Evolutionary conservation across 306 rosid species (phyloP).

Genomic region (Arachis hypogaea): DNA sequence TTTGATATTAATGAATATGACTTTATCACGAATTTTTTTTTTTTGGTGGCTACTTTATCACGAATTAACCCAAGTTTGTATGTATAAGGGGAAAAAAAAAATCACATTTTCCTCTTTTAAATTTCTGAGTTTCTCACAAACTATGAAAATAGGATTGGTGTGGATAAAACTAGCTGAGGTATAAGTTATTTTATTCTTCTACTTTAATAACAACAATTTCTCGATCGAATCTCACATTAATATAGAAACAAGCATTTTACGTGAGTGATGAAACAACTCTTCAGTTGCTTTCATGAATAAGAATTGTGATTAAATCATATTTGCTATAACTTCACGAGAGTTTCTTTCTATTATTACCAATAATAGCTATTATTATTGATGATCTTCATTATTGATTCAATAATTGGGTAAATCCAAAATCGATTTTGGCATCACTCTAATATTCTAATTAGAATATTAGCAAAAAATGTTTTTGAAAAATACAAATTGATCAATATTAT

Average conservation of each 20-base stretch:
- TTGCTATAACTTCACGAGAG: constrained; percentile 27
- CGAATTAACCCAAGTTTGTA: too few species aligned
- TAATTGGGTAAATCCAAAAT: constrained; percentile 32
- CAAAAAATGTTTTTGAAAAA: neutral
- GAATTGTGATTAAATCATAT: constrained; percentile 12
- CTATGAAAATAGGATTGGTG: too few species aligned
- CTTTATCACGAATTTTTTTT: too few species aligned
- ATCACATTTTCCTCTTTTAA: too few species aligned
- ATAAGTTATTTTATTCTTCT: neutral
- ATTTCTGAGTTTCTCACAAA: neutral
- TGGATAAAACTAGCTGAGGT: neutral
- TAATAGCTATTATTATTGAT: neutral
- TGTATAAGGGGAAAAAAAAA: too few species aligned
- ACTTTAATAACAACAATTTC: neutral
- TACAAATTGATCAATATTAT: neutral
- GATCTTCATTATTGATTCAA: constrained; percentile 23
- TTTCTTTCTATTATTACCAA: constrained; percentile 2
- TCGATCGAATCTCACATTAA: neutral
- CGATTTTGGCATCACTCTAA: neutral
- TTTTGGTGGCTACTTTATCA: too few species aligned
- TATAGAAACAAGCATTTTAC: neutral
- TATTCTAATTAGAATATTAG: neutral
- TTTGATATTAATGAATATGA: too few species aligned
- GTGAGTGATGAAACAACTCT: constrained; percentile 6
- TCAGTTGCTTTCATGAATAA: constrained; percentile 3